phyloP scores from a whole-genome alignment of 2,329 filamentous ascomycete species.

The Blumeria hordei region DNA sequence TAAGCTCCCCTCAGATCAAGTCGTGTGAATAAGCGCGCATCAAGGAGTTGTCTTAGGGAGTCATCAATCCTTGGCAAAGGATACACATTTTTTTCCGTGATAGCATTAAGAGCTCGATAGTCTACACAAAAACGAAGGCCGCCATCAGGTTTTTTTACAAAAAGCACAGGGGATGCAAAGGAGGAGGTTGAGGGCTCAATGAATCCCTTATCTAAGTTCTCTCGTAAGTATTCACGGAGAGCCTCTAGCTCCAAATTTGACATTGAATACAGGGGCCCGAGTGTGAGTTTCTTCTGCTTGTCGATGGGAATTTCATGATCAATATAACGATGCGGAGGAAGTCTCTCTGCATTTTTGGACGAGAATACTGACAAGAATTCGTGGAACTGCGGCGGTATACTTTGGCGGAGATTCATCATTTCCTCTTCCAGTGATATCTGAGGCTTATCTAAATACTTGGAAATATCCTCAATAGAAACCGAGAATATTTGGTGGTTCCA shows the following conservation, averaged over 20 bases:
- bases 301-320: background rate
- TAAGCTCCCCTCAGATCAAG: background rate
- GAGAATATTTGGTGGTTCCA: background rate
- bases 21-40: background rate
- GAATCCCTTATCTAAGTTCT: slow-evolving; percentile 2
- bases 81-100: background rate
- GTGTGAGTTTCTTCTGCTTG: background rate
- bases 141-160: background rate
- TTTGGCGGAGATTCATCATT: background rate
- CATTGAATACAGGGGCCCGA: background rate
- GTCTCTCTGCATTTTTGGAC: background rate
- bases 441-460: background rate
- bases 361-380: background rate
- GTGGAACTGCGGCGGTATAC: background rate
- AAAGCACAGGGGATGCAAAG: background rate
- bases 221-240: background rate
- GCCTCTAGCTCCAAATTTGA: background rate
- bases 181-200: background rate
- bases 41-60: background rate
- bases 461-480: background rate
- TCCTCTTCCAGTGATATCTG: background rate
- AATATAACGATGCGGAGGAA: background rate
- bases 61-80: background rate
- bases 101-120: background rate
- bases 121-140: background rate